Evolutionary conservation across 495 filamentous ascomycete genomes (phyloP).

Genomic region (Paragyromitra xinjiangensis): DNA sequence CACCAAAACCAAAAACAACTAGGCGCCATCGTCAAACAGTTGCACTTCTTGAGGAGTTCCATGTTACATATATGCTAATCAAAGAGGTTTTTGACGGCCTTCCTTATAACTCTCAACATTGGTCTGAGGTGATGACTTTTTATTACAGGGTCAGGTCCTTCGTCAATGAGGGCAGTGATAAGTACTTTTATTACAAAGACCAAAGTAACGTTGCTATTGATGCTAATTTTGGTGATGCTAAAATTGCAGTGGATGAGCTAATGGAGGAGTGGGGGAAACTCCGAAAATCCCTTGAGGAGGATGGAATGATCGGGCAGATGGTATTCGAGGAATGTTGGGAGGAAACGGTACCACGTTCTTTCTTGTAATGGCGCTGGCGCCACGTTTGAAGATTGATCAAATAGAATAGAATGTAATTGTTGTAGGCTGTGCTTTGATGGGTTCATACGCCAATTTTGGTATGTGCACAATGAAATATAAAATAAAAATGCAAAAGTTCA

Average conservation of each 20-base stretch:
- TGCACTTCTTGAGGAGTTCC: conserved; percentile 33
- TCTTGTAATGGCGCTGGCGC: conserved; percentile 3
- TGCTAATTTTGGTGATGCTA: conserved; percentile 10
- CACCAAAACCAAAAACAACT: conserved; percentile 8
- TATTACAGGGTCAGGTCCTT: conserved; percentile 15
- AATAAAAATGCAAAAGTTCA: not conserved
- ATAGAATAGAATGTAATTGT: not conserved
- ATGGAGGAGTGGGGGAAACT: conserved; percentile 23
- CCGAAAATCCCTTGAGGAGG: not conserved
- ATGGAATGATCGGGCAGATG: conserved; percentile 4
- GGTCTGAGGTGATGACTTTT: conserved; percentile 22
- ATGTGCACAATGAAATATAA: conserved; percentile 1
- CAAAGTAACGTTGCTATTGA: not conserved
- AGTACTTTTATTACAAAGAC: conserved; percentile 23
- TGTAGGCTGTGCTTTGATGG: not conserved
- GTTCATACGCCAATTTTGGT: not conserved
- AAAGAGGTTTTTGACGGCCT: conserved; percentile 9
- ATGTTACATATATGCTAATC: conserved; percentile 22
- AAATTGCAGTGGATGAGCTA: conserved; percentile 1
- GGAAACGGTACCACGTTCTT: conserved; percentile 17
- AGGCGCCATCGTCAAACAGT: conserved; percentile 10
- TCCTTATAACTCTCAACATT: conserved; percentile 2
- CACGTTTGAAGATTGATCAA: not conserved
- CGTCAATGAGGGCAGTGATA: conserved; percentile 12
- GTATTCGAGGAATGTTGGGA: not conserved